A percentile compares a stretch with the other conserved stretches of the same genome.
Evolutionary conservation across 345 rosid genomes (phyloP).

Genomic region (Eucalyptus sideroxylon): DNA sequence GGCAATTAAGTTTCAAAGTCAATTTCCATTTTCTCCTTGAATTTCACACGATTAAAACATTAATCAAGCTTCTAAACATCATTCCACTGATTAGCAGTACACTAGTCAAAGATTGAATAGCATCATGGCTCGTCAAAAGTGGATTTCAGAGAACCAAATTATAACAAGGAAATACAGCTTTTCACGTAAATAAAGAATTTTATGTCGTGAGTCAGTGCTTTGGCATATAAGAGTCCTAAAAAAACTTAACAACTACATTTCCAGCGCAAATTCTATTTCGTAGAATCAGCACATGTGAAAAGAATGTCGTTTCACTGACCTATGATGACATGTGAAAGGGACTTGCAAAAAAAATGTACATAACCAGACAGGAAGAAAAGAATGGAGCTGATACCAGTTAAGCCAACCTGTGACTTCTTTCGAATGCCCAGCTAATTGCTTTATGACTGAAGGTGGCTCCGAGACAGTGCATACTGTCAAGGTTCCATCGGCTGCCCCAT

Average conservation of each 20-base stretch:
- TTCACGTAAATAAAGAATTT: background rate
- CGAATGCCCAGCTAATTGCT: slow-evolving; percentile 61
- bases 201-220: background rate
- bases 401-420: slow-evolving; percentile 99
- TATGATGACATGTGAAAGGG: background rate
- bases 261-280: background rate
- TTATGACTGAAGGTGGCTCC: slow-evolving; percentile 60
- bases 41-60: background rate
- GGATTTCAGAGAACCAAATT: background rate
- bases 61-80: no score
- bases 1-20: background rate
- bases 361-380: background rate
- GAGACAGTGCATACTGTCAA: slow-evolving; percentile 73
- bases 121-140: background rate
- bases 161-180: background rate
- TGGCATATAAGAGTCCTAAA: background rate
- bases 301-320: background rate
- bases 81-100: background rate
- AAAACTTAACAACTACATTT: background rate
- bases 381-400: slow-evolving; percentile 40
- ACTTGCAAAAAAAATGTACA: background rate
- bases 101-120: background rate
- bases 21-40: background rate
- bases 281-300: background rate
- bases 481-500: slow-evolving; percentile 93